Conservation (phyloP, 177 flowering plant genomes). For the Vitis hybrid region DNA sequence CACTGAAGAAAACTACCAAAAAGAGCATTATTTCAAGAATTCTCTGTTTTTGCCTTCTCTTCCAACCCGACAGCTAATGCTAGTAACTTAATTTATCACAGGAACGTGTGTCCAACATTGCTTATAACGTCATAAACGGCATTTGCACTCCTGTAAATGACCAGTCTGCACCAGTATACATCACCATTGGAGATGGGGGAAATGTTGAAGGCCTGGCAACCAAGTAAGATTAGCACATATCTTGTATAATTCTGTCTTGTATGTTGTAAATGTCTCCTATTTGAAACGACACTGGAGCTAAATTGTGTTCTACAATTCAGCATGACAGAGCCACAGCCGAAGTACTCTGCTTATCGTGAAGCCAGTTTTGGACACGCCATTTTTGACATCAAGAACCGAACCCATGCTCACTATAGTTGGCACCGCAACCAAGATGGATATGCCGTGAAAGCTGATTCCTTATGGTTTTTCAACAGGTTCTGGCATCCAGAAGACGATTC, state of each 20-base stretch:
- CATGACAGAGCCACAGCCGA: conserved; percentile 56
- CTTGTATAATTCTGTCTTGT: too few species aligned
- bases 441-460: conserved; percentile 52
- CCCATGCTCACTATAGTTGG: conserved; percentile 68
- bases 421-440: conserved; percentile 64
- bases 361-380: conserved; percentile 79
- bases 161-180: conserved; percentile 77
- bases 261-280: too few species aligned
- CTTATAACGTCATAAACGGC: conserved; percentile 68
- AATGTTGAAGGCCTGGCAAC: conserved; percentile 76
- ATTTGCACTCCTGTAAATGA: conserved; percentile 55
- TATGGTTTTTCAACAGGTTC: conserved; percentile 57
- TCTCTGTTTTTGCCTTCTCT: too few species aligned
- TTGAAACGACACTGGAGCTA: background rate
- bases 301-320: too few species aligned
- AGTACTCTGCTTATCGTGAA: conserved; percentile 70
- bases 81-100: conserved; percentile 12
- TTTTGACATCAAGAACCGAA: conserved; percentile 63
- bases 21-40: too few species aligned
- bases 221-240: conserved; percentile 43
- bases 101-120: conserved; percentile 81
- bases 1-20: too few species aligned
- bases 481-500: conserved; percentile 56
- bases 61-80: background rate
- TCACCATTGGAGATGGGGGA: conserved; percentile 92